Base-by-base conservation (phyloP, 352 stramenopile species). In the Phytopythium aichiense region DNA sequence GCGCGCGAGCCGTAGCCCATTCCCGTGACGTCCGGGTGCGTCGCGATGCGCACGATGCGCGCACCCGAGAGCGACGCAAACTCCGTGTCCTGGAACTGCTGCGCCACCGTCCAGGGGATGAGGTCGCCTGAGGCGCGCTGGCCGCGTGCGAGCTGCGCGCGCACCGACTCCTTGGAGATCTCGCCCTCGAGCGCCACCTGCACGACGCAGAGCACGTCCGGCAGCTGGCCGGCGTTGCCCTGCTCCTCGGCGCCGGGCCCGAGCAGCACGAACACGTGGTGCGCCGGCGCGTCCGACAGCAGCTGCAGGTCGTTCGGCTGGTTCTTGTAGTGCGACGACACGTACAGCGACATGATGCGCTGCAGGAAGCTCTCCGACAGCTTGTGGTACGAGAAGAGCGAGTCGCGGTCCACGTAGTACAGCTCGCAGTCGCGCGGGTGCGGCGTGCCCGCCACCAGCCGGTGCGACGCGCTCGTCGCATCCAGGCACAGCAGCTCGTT, bases 321-420 rank as follows among this genome's bases (percentile, higher is more conserved):
- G 78, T 99, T 99, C 73, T 99, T 99, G 91, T 99, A 99, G 81
- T 99, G 98, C 31, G 97, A 98, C 49, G 95, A 95, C 49, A 98
- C 98, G 70, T 99, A 99, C 9, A 99, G 81, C 35, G 88, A 76
- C 92, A 97, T 97, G 58, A 98, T 86, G 35, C 91, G 86, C 68
- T 97, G 89, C 60, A 98, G 58, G 31, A 98, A 97, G 60, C 85
- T 94, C 82, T 99, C 98, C 20, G 93, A 99, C 18, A 99, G 78
- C 69, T 97, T 98, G 87, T 99, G 98, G 79, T 99, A 99, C 57
- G 94, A 99, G 72, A 99, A 99, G 5, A 99, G 81, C 49, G 97
- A 96, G 84, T 99, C 98, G 40, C 98, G 92, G 78, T 99, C 94
- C 53, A 99, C 97, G 63, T 98, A 95, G 80, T 99, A 99, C 6